Evolutionary conservation across 257 asterid genomes (phyloP), one percentile per base, ranked within the genome.

Genomic region (Verbascum thapsus): DNA sequence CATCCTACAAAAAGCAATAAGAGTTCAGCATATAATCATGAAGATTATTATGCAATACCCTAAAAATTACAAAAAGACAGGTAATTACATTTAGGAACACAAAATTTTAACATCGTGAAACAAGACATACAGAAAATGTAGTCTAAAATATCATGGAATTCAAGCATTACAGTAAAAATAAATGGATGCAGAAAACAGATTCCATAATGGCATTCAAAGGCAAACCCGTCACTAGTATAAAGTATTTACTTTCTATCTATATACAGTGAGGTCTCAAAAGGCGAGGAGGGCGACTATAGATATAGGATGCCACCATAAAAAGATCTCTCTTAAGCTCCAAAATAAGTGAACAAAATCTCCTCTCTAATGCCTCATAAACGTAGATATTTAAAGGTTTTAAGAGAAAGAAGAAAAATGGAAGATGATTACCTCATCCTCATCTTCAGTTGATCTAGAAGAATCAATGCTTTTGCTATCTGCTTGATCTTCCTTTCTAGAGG

Each of bases 391-490:
- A 59, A 30, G 35, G 5, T 18, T 48, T 26, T 40, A 47, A 70
- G 37, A 39, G 44, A 34, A 52, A 17, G 41, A 41, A 26, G 26
- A 20, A 50, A 32, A 62, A 51, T 43, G n/a, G 44, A 56, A 32
- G 60, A 15, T 3, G 13, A 17, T 39, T 44, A 86, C 95, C 95
- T 88, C 96, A 72, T 87, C 94, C 57, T 91, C 97, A 42, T 86
- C 96, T 65, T 92, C 97, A 18, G 80, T 75, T 42, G 88, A 85
- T 64, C 87, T 80, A 42, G 88, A 79, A 75, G 95, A 87, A 68
- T 81, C 91, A 8, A 76, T 61, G 66, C 87, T 87, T 75, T 74
- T 86, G 80, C 81, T 79, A 68, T 88, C 96, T 71, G 79, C 74
- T 70, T 73, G 88, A 73, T 86, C 91, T 68, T 80, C 81, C 81